Evolutionary conservation across 768 basidiomycete genomes (phyloP), one percentile per base, ranked within the genome.

Genomic region (Termitomyces eurrhizus): DNA sequence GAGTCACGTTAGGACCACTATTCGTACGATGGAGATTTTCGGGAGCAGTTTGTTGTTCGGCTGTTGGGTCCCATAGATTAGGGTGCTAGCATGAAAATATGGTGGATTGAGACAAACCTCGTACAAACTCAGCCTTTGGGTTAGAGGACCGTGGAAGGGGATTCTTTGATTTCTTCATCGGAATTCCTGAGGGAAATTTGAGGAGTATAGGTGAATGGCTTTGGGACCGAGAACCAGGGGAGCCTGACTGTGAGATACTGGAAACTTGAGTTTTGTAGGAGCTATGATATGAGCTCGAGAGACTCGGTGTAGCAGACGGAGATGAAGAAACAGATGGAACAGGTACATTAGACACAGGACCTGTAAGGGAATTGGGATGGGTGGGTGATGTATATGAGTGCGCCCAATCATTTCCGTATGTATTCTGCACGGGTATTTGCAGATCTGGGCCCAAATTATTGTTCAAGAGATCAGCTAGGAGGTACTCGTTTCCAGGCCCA

Each of bases 361-460:
- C 80, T 44, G 84, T 81, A 66, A 88, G 89, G 37, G 84, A 74
- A 48, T 80, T 69, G 7, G 86, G 84, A 61, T 86, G 80, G 53
- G 89, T 75, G 2, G 89, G 84, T 4, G 81, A 69, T n/a, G 87
- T 76, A 70, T 88, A 88, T 21, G 88, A 56, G 64, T 77, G 74
- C 29, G 71, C 73, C 89, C 89, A 90, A 67, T 80, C 74, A 62
- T 74, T 65, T 61, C 62, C 66, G 51, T 73, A 68, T 52, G 66
- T 61, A 39, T 67, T 67, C 36, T 66, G 64, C n/a, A 67, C 57
- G 52, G 59, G 54, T 42, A 44, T 21, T 21, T 36, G 53, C 58
- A 55, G 49, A 48, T 63, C 66, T 57, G 52, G 54, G 39, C 55
- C 62, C 45, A 63, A 35, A 21, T 58, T 56, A 33, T 65, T 63